Conservation (phyloP, 345 rosid genomes). For the Eucalyptus victrix region DNA sequence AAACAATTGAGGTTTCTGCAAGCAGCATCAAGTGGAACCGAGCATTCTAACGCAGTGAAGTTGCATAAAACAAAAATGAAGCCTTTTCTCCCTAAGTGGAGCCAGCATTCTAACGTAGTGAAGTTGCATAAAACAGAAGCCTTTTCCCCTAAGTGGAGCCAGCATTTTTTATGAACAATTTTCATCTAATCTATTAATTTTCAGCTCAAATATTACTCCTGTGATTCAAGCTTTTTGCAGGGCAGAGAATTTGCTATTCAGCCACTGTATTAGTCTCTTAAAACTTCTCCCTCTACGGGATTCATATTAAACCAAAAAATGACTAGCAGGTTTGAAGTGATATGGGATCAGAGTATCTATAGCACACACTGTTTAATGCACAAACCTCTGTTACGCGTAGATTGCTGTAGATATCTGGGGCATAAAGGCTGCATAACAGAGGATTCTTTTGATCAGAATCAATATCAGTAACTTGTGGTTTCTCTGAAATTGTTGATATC, state of each 20-base stretch:
- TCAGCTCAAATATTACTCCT: not conserved
- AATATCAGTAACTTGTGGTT: slow-evolving; percentile 34
- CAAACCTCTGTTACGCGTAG: slow-evolving; percentile 80
- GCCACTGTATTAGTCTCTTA: not conserved
- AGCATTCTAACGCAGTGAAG: not conserved
- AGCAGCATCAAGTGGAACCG: not conserved
- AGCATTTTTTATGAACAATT: not conserved
- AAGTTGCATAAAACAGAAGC: not conserved
- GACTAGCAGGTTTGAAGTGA: not conserved
- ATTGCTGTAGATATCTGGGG: slow-evolving; percentile 53
- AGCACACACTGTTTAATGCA: not conserved
- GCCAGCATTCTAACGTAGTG: not conserved
- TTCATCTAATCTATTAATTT: not conserved
- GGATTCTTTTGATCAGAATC: slow-evolving; percentile 58
- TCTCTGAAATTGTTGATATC: slow-evolving; percentile 10
- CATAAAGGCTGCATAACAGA: slow-evolving; percentile 70
- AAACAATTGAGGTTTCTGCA: not conserved
- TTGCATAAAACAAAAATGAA: not conserved
- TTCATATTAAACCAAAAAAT: not conserved
- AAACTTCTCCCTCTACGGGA: not conserved
- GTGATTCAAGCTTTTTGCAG: not conserved
- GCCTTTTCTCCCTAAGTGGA: not conserved
- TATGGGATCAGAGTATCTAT: not conserved
- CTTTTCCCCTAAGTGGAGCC: not conserved
- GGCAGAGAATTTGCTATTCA: not conserved